These are phyloP conservation scores for Calonectria montana DNA, from an alignment of 2,329 filamentous ascomycete genomes.

Conservation along the genomic window DNA sequence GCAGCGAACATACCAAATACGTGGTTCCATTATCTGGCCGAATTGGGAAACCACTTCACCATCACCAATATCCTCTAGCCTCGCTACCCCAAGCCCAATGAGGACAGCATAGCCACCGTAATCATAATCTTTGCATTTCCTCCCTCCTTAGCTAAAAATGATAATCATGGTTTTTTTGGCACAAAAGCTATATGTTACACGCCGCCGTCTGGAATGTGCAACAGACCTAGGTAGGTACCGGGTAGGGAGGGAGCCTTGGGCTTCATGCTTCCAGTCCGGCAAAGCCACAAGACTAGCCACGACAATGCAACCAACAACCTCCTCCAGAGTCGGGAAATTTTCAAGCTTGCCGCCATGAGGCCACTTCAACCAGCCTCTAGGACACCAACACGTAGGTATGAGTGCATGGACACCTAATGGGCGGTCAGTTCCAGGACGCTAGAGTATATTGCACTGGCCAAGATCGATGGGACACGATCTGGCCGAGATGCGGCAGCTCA, in stretches of 20 bases:
- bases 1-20: not conserved
- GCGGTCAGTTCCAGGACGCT: not conserved
- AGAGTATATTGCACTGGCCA: not conserved
- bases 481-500: not conserved
- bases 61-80: not conserved
- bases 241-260: not conserved
- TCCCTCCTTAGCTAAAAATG: not conserved
- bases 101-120: not conserved
- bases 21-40: not conserved
- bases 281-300: not conserved
- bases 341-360: not conserved
- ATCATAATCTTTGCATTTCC: not conserved
- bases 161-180: not conserved
- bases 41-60: not conserved
- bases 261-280: not conserved
- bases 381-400: not conserved
- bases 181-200: not conserved
- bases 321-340: not conserved
- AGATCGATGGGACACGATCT: conserved; percentile 1
- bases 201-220: not conserved
- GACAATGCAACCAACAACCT: not conserved
- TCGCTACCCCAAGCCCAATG: not conserved
- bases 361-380: not conserved
- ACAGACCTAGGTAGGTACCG: not conserved
- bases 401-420: not conserved